phyloP scores from a whole-genome alignment of 164 flowering plant genomes.

The Tinospora cordifolia region DNA sequence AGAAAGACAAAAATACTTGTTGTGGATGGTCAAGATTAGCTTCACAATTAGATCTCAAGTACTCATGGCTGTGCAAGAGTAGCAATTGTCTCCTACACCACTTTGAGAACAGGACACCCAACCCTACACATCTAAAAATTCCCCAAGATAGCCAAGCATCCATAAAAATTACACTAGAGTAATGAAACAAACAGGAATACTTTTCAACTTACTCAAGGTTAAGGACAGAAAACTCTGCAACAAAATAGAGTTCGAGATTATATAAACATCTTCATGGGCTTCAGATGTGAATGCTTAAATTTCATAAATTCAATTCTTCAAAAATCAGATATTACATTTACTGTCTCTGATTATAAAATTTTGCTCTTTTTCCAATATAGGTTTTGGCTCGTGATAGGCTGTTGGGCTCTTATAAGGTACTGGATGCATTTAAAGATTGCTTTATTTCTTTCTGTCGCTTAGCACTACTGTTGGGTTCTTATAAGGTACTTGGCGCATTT shows the following conservation, averaged over 20 bases:
- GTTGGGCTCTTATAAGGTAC: slow-evolving; percentile 86
- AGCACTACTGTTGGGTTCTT: no score
- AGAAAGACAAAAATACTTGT: neutral
- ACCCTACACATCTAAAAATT: no score
- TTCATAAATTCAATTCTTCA: neutral
- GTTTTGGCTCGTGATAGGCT: slow-evolving; percentile 91
- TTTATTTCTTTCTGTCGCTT: neutral
- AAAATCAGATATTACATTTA: neutral
- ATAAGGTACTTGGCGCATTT: no score
- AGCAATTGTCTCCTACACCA: neutral
- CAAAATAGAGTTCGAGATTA: no score
- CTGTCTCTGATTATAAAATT: slow-evolving; percentile 11
- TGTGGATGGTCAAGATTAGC: neutral
- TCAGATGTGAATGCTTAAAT: neutral
- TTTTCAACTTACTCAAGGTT: no score
- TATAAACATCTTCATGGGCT: neutral
- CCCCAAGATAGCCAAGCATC: neutral
- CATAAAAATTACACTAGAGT: no score
- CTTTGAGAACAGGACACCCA: neutral
- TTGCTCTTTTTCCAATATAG: slow-evolving; percentile 24
- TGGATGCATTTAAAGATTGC: neutral
- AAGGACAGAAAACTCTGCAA: neutral
- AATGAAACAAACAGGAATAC: no score
- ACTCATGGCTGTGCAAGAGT: neutral
- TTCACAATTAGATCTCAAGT: neutral